Conservation (phyloP, 768 basidiomycete genomes). For the Amanita pallidorosea region DNA sequence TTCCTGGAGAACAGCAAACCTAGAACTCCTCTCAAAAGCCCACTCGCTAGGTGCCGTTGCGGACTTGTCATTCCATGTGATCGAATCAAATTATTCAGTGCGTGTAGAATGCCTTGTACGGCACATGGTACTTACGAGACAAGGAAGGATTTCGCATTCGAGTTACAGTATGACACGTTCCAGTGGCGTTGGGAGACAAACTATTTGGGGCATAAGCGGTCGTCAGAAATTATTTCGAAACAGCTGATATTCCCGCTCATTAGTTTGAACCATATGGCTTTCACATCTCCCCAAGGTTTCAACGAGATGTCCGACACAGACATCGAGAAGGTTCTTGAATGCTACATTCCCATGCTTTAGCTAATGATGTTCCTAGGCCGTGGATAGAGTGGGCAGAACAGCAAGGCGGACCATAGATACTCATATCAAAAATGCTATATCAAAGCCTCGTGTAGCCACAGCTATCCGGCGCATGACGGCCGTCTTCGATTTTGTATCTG, state of each 20-base stretch:
- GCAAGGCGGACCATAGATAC: constrained; percentile 60
- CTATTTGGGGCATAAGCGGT: constrained; percentile 48
- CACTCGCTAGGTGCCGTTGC: constrained; percentile 55
- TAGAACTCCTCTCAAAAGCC: constrained; percentile 43
- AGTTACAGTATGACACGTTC: constrained; percentile 46
- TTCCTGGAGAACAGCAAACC: constrained; percentile 43
- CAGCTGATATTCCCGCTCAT: constrained; percentile 73
- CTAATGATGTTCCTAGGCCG: constrained; percentile 29
- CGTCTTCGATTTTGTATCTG: constrained; percentile 53
- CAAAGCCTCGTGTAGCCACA: constrained; percentile 58
- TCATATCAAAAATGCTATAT: constrained; percentile 61
- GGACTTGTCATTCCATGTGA: constrained; percentile 48
- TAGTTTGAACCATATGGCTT: constrained; percentile 57
- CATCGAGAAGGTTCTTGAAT: constrained; percentile 52
- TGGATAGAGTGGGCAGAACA: constrained; percentile 61
- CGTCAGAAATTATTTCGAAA: constrained; percentile 66
- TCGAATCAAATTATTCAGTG: constrained; percentile 52
- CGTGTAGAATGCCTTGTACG: constrained; percentile 11
- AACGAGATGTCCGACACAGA: constrained; percentile 44
- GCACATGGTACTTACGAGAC: neutral
- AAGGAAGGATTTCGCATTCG: constrained; percentile 54
- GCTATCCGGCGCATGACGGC: constrained; percentile 63
- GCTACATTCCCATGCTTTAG: neutral
- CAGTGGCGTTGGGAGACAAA: constrained; percentile 77
- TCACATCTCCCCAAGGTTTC: constrained; percentile 49